phyloP scores from a whole-genome alignment of 2,329 filamentous ascomycete genomes.

The Graphiopsis chlorocephala region DNA sequence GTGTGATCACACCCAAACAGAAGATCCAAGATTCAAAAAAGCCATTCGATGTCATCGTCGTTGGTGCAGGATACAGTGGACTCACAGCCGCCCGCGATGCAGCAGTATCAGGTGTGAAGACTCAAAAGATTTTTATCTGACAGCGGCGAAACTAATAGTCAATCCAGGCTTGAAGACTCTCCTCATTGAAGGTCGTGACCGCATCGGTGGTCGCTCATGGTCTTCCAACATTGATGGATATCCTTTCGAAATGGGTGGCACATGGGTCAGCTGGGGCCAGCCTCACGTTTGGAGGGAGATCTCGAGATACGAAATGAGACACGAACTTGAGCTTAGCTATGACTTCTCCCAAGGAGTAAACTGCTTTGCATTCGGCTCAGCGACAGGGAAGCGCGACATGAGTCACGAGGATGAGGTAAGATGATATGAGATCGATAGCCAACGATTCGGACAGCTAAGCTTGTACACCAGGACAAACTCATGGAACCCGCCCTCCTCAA shows the following conservation, averaged over 20 bases:
- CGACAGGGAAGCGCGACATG: neutral
- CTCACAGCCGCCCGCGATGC: constrained; percentile 42
- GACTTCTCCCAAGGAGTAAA: neutral
- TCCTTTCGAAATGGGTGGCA: constrained; percentile 50
- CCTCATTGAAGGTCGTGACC: constrained; percentile 48
- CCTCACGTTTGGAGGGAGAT: constrained; percentile 32
- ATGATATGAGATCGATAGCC: neutral
- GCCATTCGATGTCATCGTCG: constrained; percentile 29
- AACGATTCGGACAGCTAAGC: neutral
- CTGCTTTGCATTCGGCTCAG: neutral
- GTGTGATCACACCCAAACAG: neutral
- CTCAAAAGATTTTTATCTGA: constrained; percentile 24
- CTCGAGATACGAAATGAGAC: constrained; percentile 25
- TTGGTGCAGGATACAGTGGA: constrained; percentile 47
- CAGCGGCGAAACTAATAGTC: neutral
- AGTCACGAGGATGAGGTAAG: neutral
- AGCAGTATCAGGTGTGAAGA: constrained; percentile 37
- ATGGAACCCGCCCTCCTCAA: neutral
- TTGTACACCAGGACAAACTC: neutral
- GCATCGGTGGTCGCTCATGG: constrained; percentile 51
- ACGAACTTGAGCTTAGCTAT: neutral
- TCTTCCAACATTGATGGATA: constrained; percentile 45
- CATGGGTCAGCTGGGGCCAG: constrained; percentile 44
- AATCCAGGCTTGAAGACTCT: constrained; percentile 37
- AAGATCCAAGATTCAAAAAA: constrained; percentile 16